Evolutionary conservation across 768 basidiomycete species (phyloP).

Genomic region (Tricholomella constricta): DNA sequence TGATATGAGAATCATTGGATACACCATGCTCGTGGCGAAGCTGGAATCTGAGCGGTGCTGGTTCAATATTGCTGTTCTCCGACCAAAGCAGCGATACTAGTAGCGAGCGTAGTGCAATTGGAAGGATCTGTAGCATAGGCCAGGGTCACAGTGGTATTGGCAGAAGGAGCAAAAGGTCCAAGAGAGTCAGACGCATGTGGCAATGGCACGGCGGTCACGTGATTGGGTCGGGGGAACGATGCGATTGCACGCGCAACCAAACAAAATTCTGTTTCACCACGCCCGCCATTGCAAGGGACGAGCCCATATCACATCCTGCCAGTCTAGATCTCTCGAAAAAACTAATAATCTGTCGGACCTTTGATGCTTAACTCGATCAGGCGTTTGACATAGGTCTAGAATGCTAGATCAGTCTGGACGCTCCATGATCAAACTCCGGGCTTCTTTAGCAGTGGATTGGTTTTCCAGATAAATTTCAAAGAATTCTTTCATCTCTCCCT

Average conservation of each 20-base stretch:
- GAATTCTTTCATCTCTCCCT: neutral
- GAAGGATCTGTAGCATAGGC: slow-evolving; percentile 39
- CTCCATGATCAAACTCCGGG: neutral
- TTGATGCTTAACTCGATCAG: too few species aligned
- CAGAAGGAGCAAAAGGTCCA: neutral
- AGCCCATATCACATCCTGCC: too few species aligned
- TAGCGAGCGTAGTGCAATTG: slow-evolving; percentile 42
- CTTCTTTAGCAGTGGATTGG: neutral
- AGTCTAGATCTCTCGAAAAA: too few species aligned
- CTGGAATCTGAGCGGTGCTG: slow-evolving; percentile 51
- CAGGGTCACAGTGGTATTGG: neutral
- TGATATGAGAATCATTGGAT: slow-evolving; percentile 51
- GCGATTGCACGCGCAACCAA: neutral
- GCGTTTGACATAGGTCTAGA: neutral
- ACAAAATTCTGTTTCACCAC: neutral
- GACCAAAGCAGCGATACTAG: slow-evolving; percentile 45
- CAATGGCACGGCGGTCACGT: neutral
- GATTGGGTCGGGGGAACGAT: too few species aligned
- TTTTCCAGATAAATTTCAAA: neutral
- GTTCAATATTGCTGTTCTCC: slow-evolving; percentile 27
- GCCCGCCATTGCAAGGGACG: too few species aligned
- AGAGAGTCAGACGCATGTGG: neutral
- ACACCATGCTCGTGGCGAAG: slow-evolving; percentile 68
- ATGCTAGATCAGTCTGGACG: neutral
- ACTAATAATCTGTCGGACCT: too few species aligned